These are phyloP conservation scores for Chlamydomonas schloesseri DNA, from an alignment of 139 green algal species.

Conservation along the genomic window DNA sequence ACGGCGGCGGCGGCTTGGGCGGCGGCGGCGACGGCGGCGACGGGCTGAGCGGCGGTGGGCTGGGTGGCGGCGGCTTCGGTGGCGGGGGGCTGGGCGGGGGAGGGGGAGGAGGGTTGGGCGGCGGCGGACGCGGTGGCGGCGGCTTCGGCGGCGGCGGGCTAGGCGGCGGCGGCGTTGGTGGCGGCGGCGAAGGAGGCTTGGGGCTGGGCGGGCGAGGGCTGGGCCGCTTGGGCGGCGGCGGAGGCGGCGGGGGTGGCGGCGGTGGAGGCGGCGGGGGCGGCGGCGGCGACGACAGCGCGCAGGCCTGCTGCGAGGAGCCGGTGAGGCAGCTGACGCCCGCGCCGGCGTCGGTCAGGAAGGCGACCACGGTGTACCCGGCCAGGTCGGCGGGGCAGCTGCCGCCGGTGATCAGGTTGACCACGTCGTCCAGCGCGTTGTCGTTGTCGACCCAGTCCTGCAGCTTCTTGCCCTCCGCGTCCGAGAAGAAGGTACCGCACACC, in stretches of 20 bases:
- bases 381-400: not conserved
- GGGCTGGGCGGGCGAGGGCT: not conserved
- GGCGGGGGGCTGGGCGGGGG: not conserved
- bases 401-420: not conserved
- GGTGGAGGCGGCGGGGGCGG: constrained; percentile 6
- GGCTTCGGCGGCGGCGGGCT: not conserved
- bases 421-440: not conserved
- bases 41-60: not conserved
- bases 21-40: constrained; percentile 7
- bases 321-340: too few species aligned
- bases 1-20: not conserved
- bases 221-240: not conserved
- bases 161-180: not conserved
- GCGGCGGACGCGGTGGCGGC: constrained; percentile 5
- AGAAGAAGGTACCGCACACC: constrained; percentile 29
- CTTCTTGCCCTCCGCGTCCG: not conserved
- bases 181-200: not conserved
- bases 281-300: not conserved
- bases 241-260: not conserved
- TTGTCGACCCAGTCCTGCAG: constrained; percentile 4
- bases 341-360: not conserved
- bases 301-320: too few species aligned
- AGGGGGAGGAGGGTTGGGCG: not conserved
- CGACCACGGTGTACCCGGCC: not conserved
- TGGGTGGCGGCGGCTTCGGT: not conserved